A percentile compares a stretch with the other conserved stretches of the same genome.
Evolutionary conservation across 2,329 filamentous ascomycete genomes (phyloP).

Genomic region (Coccinonectria pachysandricola): DNA sequence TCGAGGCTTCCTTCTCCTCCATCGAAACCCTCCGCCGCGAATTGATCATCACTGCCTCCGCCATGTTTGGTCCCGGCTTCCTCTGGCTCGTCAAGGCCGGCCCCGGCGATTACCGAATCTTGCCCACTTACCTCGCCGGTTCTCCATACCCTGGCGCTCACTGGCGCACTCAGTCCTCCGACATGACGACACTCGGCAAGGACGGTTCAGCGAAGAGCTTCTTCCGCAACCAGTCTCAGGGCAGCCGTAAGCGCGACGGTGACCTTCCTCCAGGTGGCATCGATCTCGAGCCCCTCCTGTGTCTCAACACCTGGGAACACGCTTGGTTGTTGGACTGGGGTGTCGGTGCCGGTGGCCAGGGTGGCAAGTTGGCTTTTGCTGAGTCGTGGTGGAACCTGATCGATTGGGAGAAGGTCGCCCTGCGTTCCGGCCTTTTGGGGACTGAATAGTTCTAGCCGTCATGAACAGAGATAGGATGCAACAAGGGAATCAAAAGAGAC

Average conservation of each 20-base stretch:
- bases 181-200: slow-evolving; percentile 56
- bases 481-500: slow-evolving; percentile 2
- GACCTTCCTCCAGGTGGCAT: slow-evolving; percentile 53
- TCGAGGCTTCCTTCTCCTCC: slow-evolving; percentile 67
- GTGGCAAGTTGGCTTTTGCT: slow-evolving; percentile 66
- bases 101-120: slow-evolving; percentile 49
- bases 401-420: slow-evolving; percentile 68
- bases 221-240: slow-evolving; percentile 28
- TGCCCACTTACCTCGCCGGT: slow-evolving; percentile 86
- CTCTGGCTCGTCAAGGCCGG: slow-evolving; percentile 75
- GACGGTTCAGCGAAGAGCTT: slow-evolving; percentile 26
- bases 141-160: slow-evolving; percentile 80
- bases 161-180: slow-evolving; percentile 58
- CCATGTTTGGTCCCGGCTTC: slow-evolving; percentile 96
- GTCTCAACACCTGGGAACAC: slow-evolving; percentile 95
- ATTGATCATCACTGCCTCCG: slow-evolving; percentile 67
- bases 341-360: slow-evolving; percentile 43
- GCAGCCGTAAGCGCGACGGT: slow-evolving; percentile 17
- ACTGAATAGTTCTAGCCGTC: slow-evolving; percentile 24
- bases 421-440: slow-evolving; percentile 24
- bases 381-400: slow-evolving; percentile 80
- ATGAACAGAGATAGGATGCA: slow-evolving; percentile 2
- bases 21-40: slow-evolving; percentile 72
- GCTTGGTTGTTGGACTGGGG: slow-evolving; percentile 78
- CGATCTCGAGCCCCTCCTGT: slow-evolving; percentile 67